These are phyloP conservation scores for Lunularia cruciata DNA, from an alignment of 225 moss, liverwort and hornwort genomes.

Conservation along the genomic window DNA sequence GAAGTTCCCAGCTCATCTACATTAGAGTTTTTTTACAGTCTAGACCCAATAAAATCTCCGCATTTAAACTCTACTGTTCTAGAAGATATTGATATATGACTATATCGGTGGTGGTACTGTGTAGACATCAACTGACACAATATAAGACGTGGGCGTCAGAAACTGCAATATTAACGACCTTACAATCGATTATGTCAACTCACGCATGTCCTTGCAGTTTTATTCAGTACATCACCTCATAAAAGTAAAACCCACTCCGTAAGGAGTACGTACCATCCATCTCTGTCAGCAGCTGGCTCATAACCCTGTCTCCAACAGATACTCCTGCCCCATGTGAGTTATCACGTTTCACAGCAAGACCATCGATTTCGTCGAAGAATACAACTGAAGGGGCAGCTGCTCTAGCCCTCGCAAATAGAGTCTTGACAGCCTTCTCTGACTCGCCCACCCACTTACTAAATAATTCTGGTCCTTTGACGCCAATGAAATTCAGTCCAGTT, in stretches of 20 bases:
- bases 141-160: too few species aligned
- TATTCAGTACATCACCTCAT: too few species aligned
- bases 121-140: too few species aligned
- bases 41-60: not conserved
- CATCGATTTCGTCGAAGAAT: conserved; percentile 97
- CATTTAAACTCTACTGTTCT: not conserved
- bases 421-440: conserved; percentile 87
- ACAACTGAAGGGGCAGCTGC: conserved; percentile 85
- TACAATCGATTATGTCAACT: too few species aligned
- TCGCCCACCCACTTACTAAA: conserved; percentile 99
- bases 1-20: not conserved
- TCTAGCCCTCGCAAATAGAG: conserved; percentile 75
- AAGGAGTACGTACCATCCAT: conserved; percentile 69
- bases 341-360: conserved; percentile 77
- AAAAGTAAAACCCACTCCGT: not conserved
- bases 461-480: conserved; percentile 91
- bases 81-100: not conserved
- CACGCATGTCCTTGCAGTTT: too few species aligned
- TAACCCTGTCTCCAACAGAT: conserved; percentile 93
- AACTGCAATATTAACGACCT: too few species aligned
- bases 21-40: not conserved
- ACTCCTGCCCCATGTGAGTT: conserved; percentile 55
- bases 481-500: conserved; percentile 87
- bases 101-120: too few species aligned
- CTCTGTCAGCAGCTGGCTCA: conserved; percentile 95